Evolutionary conservation across 495 filamentous ascomycete genomes (phyloP).

Genomic region (Penicillium alfredii): DNA sequence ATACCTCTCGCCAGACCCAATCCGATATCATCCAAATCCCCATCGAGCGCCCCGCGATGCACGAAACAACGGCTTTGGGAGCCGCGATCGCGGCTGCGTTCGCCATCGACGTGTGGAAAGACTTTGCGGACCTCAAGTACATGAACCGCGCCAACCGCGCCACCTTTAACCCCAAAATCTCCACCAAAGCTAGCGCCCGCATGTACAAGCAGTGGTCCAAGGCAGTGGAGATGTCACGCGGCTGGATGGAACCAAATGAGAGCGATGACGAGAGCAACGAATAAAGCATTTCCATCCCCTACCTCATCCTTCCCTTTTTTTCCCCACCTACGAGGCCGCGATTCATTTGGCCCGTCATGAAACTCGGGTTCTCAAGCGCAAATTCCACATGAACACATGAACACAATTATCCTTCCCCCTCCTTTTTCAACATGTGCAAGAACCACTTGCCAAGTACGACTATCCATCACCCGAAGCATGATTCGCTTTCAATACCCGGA

Average conservation of each 20-base stretch:
- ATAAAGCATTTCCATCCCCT: slow-evolving; percentile 13
- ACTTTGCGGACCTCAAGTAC: slow-evolving; percentile 69
- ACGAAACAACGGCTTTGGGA: slow-evolving; percentile 87
- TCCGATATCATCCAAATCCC: slow-evolving; percentile 85
- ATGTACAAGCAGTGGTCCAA: slow-evolving; percentile 80
- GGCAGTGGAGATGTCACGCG: slow-evolving; percentile 84
- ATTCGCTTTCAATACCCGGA: too few relatives aligned
- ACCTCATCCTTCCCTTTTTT: slow-evolving; percentile 5
- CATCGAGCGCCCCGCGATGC: slow-evolving; percentile 83
- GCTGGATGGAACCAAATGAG: slow-evolving; percentile 59
- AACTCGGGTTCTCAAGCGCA: too few relatives aligned
- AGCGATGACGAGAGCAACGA: slow-evolving; percentile 35
- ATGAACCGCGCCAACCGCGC: slow-evolving; percentile 72
- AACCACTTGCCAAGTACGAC: too few relatives aligned
- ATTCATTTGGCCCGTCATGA: too few relatives aligned
- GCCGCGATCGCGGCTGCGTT: slow-evolving; percentile 94
- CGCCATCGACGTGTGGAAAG: slow-evolving; percentile 75
- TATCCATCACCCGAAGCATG: too few relatives aligned
- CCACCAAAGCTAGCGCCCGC: slow-evolving; percentile 50
- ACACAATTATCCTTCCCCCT: too few relatives aligned
- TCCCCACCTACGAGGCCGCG: slow-evolving; percentile 8
- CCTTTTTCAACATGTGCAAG: too few relatives aligned
- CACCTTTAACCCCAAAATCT: slow-evolving; percentile 65
- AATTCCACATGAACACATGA: too few relatives aligned
- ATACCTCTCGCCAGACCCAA: slow-evolving; percentile 57